Base-by-base conservation (phyloP, 2,329 filamentous ascomycete species). In the Botrytis elliptica region DNA sequence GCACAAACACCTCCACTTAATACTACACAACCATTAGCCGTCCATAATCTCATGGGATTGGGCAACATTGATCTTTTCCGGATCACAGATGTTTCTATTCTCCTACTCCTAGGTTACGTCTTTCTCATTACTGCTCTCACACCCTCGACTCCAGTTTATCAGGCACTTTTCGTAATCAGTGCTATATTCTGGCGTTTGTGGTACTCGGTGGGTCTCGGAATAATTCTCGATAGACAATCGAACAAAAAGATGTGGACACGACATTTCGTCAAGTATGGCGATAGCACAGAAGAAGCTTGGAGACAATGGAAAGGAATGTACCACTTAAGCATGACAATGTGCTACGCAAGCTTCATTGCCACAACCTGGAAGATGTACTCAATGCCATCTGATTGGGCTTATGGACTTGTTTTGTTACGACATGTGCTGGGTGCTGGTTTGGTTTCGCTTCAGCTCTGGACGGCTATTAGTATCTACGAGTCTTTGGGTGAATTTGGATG, bases 311-410 rank as follows among this genome's bases (percentile, higher is more conserved):
- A 98, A 84, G 94, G 92, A 46, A 90, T 97, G 80, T 98, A 98
- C 80, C 94, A 99, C 81, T 86, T 98, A 77, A 97, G 93, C 83
- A 95, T 95, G 88, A 90, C 90, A 73, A 91, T 98, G 89, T 95
- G 93, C 83, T 95, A 97, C 79, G 88, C 91, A 33, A 95, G 93
- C 74, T 97, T 98, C 82, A 87, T 95, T 75, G 93, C 94, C 29
- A 94, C 95, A 2, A 94, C 93, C 77, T 98, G 94, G 93, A 99
- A 98, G 85, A 93, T 97, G 91, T 99, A 99, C 82, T 88, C 89
- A 12, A 84, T 93, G n/a, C 96, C 96, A 2, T 85, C 88, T 12
- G 92, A 97, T 81, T 98, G 95, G 94, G 90, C 87, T 71, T 93
- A 95, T 77, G 94, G 94, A n/a, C 89, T 95, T 77, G 92, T 92